These are phyloP conservation scores for Marasmius tenuissimus DNA, from an alignment of 1,284 basidiomycete species.

Conservation along the genomic window DNA sequence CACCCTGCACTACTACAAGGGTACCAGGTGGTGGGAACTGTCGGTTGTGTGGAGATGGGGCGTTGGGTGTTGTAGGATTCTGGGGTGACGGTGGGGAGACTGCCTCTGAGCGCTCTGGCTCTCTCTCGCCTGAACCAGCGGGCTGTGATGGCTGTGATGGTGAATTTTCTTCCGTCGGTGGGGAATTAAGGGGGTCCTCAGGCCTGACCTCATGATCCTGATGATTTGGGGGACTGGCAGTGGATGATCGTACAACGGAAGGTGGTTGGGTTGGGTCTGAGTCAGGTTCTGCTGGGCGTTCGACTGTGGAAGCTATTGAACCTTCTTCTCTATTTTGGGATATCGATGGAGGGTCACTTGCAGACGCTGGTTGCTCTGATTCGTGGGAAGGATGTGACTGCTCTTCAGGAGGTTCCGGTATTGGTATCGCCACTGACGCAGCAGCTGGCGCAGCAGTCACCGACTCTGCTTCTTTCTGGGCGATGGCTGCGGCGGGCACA, in stretches of 20 bases:
- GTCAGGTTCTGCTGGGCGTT: background rate
- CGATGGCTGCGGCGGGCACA: too few species aligned
- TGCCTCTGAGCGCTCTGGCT: background rate
- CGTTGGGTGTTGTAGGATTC: constrained; percentile 14
- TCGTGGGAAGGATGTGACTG: background rate
- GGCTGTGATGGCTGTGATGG: too few species aligned
- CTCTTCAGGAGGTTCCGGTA: background rate
- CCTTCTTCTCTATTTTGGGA: background rate
- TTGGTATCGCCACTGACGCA: background rate
- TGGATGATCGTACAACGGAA: background rate
- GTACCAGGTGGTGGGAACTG: constrained; percentile 73
- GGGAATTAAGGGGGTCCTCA: too few species aligned
- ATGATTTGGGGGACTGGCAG: too few species aligned
- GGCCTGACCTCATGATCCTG: too few species aligned
- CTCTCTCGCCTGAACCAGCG: constrained; percentile 3
- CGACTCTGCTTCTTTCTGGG: too few species aligned
- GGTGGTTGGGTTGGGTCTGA: background rate
- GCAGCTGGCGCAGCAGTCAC: background rate
- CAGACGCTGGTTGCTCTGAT: background rate
- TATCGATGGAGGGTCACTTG: background rate
- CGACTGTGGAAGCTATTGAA: background rate
- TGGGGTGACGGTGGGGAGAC: constrained; percentile 13
- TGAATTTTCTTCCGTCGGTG: too few species aligned
- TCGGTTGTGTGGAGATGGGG: constrained; percentile 17
- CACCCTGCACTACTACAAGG: constrained; percentile 77